phyloP scores from a whole-genome alignment of 768 basidiomycete genomes.

The Mycena latifolia region DNA sequence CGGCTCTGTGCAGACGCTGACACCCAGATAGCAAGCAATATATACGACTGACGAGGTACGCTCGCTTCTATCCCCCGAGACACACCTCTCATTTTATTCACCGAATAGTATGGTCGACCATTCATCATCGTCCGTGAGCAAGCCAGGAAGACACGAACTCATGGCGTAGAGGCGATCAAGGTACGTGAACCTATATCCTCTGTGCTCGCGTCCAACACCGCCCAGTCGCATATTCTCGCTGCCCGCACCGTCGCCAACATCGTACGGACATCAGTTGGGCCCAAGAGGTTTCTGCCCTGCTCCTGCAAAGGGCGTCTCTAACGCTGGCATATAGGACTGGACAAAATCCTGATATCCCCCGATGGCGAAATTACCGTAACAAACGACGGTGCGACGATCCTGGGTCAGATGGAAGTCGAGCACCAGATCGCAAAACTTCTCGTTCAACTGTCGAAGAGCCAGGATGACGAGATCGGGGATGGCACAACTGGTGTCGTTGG shows the following conservation, averaged over 20 bases:
- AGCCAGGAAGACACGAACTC: constrained; percentile 89
- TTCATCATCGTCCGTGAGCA: constrained; percentile 98
- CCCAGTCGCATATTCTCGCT: constrained; percentile 93
- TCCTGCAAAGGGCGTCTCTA: constrained; percentile 16
- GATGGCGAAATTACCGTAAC: constrained; percentile 99
- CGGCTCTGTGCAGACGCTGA: constrained; percentile 38
- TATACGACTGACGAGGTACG: constrained; percentile 91
- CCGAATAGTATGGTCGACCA: constrained; percentile 87
- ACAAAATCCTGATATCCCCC: constrained; percentile 94
- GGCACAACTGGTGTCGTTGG: constrained; percentile 99
- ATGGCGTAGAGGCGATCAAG: constrained; percentile 97
- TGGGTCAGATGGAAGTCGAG: constrained; percentile 99
- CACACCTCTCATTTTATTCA: constrained; percentile 30
- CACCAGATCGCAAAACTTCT: constrained; percentile 99
- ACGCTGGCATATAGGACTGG: constrained; percentile 71
- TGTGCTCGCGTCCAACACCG: constrained; percentile 28
- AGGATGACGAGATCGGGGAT: constrained; percentile 99
- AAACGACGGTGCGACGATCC: constrained; percentile 98
- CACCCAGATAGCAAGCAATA: constrained; percentile 70
- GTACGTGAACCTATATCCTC: constrained; percentile 54
- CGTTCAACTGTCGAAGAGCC: constrained; percentile 96
- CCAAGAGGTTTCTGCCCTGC: constrained; percentile 80
- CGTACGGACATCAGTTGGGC: constrained; percentile 92
- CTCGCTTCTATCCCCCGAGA: neutral
- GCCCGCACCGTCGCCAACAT: constrained; percentile 95